Evolutionary conservation across 1,284 basidiomycete genomes (phyloP).

Genomic region (Pseudozyma thailandica): DNA sequence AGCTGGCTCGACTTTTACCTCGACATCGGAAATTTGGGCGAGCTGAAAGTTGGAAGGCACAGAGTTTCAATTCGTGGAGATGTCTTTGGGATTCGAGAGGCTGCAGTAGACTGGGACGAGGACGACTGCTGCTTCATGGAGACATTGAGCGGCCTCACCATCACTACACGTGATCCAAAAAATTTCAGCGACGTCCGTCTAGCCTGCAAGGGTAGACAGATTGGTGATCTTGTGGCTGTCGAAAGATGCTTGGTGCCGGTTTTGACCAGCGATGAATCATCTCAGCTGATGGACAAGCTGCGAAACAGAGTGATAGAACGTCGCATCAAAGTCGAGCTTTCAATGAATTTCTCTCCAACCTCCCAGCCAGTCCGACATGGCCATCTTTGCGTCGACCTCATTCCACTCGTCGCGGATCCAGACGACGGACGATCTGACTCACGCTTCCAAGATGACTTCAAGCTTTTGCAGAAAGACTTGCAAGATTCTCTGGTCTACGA

Average conservation of each 20-base stretch:
- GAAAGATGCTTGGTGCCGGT: slow-evolving; percentile 6
- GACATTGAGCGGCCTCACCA: no score
- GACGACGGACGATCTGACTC: slow-evolving; percentile 21
- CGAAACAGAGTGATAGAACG: slow-evolving; percentile 4
- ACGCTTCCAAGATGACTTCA: slow-evolving; percentile 11
- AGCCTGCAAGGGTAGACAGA: no score
- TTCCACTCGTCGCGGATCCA: background rate
- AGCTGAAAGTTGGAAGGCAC: background rate
- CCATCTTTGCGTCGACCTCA: slow-evolving; percentile 3
- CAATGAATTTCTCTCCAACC: no score
- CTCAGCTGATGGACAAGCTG: background rate
- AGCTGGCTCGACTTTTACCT: slow-evolving; percentile 28
- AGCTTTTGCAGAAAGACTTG: slow-evolving; percentile 4
- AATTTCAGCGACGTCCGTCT: no score
- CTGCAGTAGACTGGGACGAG: no score
- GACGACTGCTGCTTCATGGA: no score
- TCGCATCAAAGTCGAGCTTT: slow-evolving; percentile 7
- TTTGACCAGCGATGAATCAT: slow-evolving; percentile 1
- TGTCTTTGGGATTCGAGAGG: background rate
- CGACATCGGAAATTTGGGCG: background rate
- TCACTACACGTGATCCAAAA: no score
- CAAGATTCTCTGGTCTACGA: slow-evolving; percentile 17
- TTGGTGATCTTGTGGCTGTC: background rate
- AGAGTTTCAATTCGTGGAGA: slow-evolving; percentile 9
- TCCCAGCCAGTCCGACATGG: no score